phyloP scores from a whole-genome alignment of 1,284 basidiomycete species.

The Apiotrichum sp. region DNA sequence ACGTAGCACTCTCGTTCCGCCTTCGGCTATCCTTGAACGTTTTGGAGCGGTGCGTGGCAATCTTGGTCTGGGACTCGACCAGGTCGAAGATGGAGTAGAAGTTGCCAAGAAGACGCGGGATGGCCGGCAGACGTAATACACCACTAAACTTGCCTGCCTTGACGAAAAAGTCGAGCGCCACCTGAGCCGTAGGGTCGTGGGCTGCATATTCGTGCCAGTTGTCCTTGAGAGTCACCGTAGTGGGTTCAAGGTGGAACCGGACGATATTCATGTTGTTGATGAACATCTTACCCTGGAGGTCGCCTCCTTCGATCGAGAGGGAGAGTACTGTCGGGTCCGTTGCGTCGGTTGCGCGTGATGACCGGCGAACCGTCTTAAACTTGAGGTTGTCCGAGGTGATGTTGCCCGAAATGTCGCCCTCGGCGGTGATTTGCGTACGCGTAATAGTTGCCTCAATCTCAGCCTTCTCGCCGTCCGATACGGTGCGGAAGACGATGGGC shows the following conservation, averaged over 20 bases:
- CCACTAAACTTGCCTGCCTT: slow-evolving; percentile 64
- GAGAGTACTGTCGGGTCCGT: slow-evolving; percentile 57
- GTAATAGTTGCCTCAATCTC: slow-evolving; percentile 60
- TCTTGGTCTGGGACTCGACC: slow-evolving; percentile 57
- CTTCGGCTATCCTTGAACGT: slow-evolving; percentile 65
- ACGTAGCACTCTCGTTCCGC: slow-evolving; percentile 59
- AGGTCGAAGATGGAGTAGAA: slow-evolving; percentile 49
- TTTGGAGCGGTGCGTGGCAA: slow-evolving; percentile 53
- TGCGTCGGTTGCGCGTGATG: slow-evolving; percentile 40
- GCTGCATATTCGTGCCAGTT: slow-evolving; percentile 63
- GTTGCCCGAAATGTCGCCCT: slow-evolving; percentile 69
- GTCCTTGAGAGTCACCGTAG: slow-evolving; percentile 67
- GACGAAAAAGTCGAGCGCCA: slow-evolving; percentile 69
- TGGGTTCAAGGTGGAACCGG: slow-evolving; percentile 74
- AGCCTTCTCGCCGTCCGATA: slow-evolving; percentile 36
- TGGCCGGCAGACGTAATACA: slow-evolving; percentile 58
- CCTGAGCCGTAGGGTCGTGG: slow-evolving; percentile 52
- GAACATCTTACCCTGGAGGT: slow-evolving; percentile 61
- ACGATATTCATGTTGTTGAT: slow-evolving; percentile 71
- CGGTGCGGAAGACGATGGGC: slow-evolving; percentile 46
- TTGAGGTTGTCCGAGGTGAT: slow-evolving; percentile 62
- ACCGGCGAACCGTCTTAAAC: slow-evolving; percentile 65
- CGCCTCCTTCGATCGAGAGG: slow-evolving; percentile 67
- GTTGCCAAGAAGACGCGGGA: slow-evolving; percentile 38
- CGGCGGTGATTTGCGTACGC: slow-evolving; percentile 58